Conservation (phyloP, 2,329 filamentous ascomycete species). For the Penicillium paneum region DNA sequence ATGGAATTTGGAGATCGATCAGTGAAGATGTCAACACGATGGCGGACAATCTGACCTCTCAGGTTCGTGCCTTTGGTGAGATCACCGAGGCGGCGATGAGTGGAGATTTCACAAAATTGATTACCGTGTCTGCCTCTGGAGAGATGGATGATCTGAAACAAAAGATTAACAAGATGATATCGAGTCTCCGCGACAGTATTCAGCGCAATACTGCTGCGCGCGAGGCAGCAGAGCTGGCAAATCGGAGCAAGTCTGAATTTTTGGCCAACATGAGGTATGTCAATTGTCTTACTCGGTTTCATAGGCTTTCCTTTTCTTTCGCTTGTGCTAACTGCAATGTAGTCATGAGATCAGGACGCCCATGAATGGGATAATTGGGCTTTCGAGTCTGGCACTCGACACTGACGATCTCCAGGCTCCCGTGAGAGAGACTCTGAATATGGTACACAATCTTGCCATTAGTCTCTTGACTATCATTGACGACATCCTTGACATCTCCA, state of each 20-base stretch:
- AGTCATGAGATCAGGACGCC: slow-evolving; percentile 90
- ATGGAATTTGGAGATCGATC: slow-evolving; percentile 93
- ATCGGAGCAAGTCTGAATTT: slow-evolving; percentile 96
- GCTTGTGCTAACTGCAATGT: not conserved
- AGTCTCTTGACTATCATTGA: slow-evolving; percentile 93
- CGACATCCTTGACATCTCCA: slow-evolving; percentile 63
- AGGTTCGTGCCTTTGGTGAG: slow-evolving; percentile 92
- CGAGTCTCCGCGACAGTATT: slow-evolving; percentile 86
- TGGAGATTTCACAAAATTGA: slow-evolving; percentile 89
- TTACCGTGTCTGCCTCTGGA: slow-evolving; percentile 89
- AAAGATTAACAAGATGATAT: slow-evolving; percentile 98
- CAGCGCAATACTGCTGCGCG: slow-evolving; percentile 90
- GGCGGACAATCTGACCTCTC: slow-evolving; percentile 78
- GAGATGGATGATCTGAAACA: slow-evolving; percentile 97
- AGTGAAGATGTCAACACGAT: slow-evolving; percentile 93
- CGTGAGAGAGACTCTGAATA: slow-evolving; percentile 93
- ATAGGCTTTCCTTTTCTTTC: not conserved
- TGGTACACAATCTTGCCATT: slow-evolving; percentile 91
- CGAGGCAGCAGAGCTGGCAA: slow-evolving; percentile 88
- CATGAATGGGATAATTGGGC: slow-evolving; percentile 94
- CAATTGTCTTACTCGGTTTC: not conserved
- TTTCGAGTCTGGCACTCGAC: slow-evolving; percentile 90
- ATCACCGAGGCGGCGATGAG: slow-evolving; percentile 93
- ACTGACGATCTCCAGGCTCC: slow-evolving; percentile 88
- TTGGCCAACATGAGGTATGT: slow-evolving; percentile 79